Evolutionary conservation across 345 rosid genomes (phyloP).

Genomic region (Turnera subulata): DNA sequence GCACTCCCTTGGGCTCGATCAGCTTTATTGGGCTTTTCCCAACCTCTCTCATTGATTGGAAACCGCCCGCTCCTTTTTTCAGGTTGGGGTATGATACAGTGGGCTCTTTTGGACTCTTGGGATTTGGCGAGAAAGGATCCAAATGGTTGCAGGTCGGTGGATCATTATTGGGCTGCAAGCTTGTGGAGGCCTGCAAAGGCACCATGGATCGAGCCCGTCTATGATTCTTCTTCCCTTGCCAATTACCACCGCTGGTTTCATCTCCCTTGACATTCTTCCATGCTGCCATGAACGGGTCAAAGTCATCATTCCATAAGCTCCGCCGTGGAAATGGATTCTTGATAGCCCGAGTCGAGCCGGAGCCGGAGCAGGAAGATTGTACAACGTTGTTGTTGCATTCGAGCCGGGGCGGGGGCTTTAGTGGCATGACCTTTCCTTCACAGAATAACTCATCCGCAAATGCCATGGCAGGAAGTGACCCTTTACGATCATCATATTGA

Average conservation of each 20-base stretch:
- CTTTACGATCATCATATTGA: neutral
- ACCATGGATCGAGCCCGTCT: slow-evolving; percentile 37
- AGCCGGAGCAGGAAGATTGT: neutral
- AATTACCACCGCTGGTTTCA: slow-evolving; percentile 2
- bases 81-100: neutral
- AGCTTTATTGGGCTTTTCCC: slow-evolving; percentile 2
- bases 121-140: neutral
- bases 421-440: slow-evolving; percentile 42
- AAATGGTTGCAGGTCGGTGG: slow-evolving; percentile 1
- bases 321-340: slow-evolving; percentile 24
- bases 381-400: neutral
- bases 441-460: slow-evolving; percentile 56
- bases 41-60: neutral
- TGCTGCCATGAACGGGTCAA: slow-evolving; percentile 56
- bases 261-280: slow-evolving; percentile 41
- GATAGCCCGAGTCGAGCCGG: neutral
- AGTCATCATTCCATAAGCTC: slow-evolving; percentile 48
- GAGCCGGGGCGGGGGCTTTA: slow-evolving; percentile 43
- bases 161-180: neutral
- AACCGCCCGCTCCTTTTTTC: neutral
- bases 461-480: slow-evolving; percentile 40
- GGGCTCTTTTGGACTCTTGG: neutral
- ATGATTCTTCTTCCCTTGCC: neutral
- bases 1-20: slow-evolving; percentile 17
- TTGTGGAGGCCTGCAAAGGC: slow-evolving; percentile 12